Conservation (phyloP, 1,284 basidiomycete genomes). For the Puccinia hordei region DNA sequence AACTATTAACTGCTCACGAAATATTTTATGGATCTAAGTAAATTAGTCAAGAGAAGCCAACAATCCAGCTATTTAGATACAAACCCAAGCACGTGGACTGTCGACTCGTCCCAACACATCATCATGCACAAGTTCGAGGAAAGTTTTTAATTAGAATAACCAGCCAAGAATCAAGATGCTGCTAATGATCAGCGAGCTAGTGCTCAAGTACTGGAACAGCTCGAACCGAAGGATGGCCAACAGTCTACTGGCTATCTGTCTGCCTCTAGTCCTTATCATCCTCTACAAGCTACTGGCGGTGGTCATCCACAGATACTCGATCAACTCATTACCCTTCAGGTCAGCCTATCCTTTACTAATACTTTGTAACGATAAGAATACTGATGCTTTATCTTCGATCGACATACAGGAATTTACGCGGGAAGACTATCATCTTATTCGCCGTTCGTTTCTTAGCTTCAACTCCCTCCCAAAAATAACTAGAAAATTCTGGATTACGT, state of each 20-base stretch:
- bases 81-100: too few species aligned
- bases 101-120: too few species aligned
- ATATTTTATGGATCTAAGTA: too few species aligned
- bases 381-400: background rate
- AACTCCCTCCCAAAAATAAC: background rate
- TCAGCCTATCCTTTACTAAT: background rate
- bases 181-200: background rate
- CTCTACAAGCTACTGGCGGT: background rate
- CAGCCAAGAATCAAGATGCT: conserved; percentile 25
- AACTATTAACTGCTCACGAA: too few species aligned
- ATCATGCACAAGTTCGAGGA: too few species aligned
- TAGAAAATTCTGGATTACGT: too few species aligned
- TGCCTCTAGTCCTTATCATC: background rate
- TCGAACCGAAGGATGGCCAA: background rate
- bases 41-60: too few species aligned
- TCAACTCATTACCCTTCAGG: conserved; percentile 14
- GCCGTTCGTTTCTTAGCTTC: too few species aligned
- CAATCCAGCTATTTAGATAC: too few species aligned
- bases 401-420: conserved; percentile 14
- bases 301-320: conserved; percentile 7
- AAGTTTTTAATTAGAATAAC: too few species aligned
- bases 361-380: background rate
- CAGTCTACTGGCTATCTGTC: background rate
- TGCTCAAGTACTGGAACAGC: conserved; percentile 5
- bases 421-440: conserved; percentile 34